These are phyloP conservation scores for Pedinophyceae sp. DNA, from an alignment of 139 green algal genomes.

Conservation along the genomic window DNA sequence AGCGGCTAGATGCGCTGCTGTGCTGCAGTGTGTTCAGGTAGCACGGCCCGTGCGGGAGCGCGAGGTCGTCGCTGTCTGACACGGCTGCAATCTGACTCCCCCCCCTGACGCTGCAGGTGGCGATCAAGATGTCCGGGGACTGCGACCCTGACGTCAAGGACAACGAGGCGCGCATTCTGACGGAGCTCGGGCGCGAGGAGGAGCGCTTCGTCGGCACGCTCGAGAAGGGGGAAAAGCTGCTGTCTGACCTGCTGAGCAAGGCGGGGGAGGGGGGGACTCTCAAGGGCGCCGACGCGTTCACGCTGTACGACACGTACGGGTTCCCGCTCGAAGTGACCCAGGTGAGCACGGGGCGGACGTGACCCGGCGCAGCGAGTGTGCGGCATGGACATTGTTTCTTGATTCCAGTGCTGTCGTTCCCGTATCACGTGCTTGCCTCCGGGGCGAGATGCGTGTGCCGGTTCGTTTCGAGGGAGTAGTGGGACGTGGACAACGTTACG, in stretches of 20 bases:
- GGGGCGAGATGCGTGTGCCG: no score
- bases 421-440: no score
- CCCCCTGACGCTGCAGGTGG: no score
- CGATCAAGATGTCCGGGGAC: slow-evolving; percentile 34
- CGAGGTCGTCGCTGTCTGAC: no score
- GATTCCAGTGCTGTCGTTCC: no score
- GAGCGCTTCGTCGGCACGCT: slow-evolving; percentile 49
- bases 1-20: no score
- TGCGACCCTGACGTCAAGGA: slow-evolving; percentile 47
- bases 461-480: no score
- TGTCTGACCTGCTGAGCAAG: slow-evolving; percentile 40
- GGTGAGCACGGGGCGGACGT: slow-evolving; percentile 10
- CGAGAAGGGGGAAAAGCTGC: slow-evolving; percentile 55
- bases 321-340: slow-evolving; percentile 76
- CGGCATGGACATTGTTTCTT: not conserved
- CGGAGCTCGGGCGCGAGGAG: slow-evolving; percentile 63
- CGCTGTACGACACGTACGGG: slow-evolving; percentile 76
- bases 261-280: slow-evolving; percentile 14
- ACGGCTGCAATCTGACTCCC: no score
- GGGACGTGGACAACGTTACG: no score
- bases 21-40: no score
- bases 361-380: not conserved
- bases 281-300: slow-evolving; percentile 53
- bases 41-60: no score
- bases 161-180: slow-evolving; percentile 40